Base-by-base conservation (phyloP, 306 rosid species). In the Betula pendula region DNA sequence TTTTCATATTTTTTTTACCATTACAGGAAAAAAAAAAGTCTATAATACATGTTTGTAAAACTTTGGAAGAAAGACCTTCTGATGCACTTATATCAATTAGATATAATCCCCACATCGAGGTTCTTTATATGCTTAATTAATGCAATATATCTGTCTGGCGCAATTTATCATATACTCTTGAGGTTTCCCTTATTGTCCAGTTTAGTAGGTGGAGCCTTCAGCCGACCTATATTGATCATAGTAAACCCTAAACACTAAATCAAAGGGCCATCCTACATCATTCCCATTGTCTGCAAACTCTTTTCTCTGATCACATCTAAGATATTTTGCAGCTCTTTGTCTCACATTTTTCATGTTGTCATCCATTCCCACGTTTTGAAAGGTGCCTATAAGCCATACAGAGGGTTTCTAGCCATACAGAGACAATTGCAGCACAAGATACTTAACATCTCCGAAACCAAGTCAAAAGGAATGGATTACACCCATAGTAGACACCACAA, bases 371-470 rank as follows among this genome's bases (percentile, higher is more conserved):
- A 27, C 42, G 5, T 60, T 31, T 60, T 56, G 63, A 56, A 56
- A 60, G 68, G 35, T 60, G 3, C 12, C 20, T 31, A 29, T 15
- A 29, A 29, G 42, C 40, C 1, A 0, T 29, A 60, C 43, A n/a
- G 33, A n/a, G 17, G 15, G 50, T 42, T 68, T 38, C 33, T 38
- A 40, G 4, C 19, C 72, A 60, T 16, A 22, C 50, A 42, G 22
- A 42, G 25, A 76, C 68, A 75, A 35, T 44, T 72, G 56, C 68
- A 73, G 78, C 49, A 33, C 35, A 48, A 66, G 75, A 65, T 68
- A 77, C 69, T 70, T 38, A 53, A 70, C 43, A 73, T 35, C 65
- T 69, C 35, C 5, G 47, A 75, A 70, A 76, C 27, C 72, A 75
- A 66, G 56, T 17, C 47, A 76, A 47, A 74, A 74, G 55, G 49